Base-by-base conservation (phyloP, 2,329 filamentous ascomycete species). In the Didymella lethalis region DNA sequence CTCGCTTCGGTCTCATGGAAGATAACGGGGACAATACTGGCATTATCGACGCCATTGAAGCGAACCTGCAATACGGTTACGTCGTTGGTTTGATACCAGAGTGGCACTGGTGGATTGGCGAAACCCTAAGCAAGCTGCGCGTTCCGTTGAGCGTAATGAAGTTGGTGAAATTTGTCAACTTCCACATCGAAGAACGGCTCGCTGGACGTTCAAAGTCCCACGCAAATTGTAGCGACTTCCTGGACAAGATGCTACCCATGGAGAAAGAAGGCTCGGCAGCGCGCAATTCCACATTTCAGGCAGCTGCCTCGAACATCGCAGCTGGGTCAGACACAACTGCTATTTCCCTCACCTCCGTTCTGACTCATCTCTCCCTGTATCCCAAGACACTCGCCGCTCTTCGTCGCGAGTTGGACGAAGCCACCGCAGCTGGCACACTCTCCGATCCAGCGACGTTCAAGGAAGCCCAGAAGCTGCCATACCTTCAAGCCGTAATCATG, bases 241-340 rank as follows among this genome's bases (percentile, higher is more conserved):
- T 66, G 1, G 64, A 56, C 34, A 62, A 59, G 26, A 28, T 64
- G 57, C 40, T 66, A 7, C 62, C 54, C 1, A 25, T 64, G 31
- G 63, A 66, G 43, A 8, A 54, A 20, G 44, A 46, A 14, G 59
- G 61, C 28, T 64, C 62, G 34, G 47, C 36, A 12, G 62, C 63
- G 10, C 48, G 63, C 11, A 23, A 3, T 25, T 3, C 1, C 28
- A 58, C 43, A 64, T 57, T 1, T 29, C 32, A 45, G 16, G 48
- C 52, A n/a, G 53, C 51, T 16, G 1, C 2, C 18, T 31, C 49
- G 7, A 82, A 81, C 48, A 67, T 82, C 16, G 67, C 57, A n/a
- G 78, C 77, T 3, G 79, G 76, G 2, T 74, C 67, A 2, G 78
- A 78, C 59, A 85, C 84, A 0, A 85, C 83, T 0, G 78, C 81